These are phyloP conservation scores for Stipa capillata DNA, from an alignment of 176 grass and related monocot genomes.

Conservation along the genomic window DNA sequence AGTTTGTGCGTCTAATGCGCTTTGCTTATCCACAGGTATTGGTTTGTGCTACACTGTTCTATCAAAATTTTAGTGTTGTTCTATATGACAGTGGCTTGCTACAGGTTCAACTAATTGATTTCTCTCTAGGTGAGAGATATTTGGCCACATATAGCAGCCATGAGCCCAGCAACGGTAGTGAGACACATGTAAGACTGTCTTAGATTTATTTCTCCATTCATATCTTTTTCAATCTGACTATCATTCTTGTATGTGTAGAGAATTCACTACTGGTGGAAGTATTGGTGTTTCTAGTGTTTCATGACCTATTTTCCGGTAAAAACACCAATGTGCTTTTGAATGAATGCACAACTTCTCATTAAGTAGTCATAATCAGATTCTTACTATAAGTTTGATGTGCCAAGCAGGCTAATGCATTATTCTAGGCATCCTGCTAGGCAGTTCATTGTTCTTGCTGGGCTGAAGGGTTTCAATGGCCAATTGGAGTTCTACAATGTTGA, in stretches of 20 bases:
- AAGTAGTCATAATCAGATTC: background rate
- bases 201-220: background rate
- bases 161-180: constrained; percentile 74
- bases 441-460: constrained; percentile 71
- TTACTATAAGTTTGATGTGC: constrained; percentile 25
- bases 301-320: too few species aligned
- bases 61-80: background rate
- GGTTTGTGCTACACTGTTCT: background rate
- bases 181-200: constrained; percentile 49
- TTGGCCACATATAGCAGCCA: too few species aligned
- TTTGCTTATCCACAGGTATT: too few species aligned
- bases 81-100: constrained; percentile 21
- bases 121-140: too few species aligned
- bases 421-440: constrained; percentile 58
- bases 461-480: constrained; percentile 89
- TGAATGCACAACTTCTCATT: background rate
- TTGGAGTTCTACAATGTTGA: too few species aligned
- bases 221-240: background rate
- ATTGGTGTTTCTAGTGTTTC: too few species aligned
- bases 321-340: too few species aligned
- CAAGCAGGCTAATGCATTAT: constrained; percentile 95
- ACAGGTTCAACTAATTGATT: too few species aligned
- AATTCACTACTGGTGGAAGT: constrained; percentile 53
- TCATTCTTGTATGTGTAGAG: constrained; percentile 30
- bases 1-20: too few species aligned